Base-by-base conservation (phyloP, 1,284 basidiomycete species). In the Irpex sp. region DNA sequence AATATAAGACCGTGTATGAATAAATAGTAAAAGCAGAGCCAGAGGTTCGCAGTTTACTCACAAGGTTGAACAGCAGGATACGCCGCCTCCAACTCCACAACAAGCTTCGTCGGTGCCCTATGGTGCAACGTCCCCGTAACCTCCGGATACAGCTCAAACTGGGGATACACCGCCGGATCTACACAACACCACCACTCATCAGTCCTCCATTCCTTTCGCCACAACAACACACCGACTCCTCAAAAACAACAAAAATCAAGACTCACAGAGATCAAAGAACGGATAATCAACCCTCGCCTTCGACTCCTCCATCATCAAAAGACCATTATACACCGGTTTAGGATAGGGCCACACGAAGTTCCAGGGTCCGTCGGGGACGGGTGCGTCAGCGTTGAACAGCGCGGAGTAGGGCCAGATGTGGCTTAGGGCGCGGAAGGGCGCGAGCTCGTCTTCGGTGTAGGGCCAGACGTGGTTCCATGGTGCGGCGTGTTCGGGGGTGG, bases 241-340 rank as follows among this genome's bases (percentile, higher is more conserved):
- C 5, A 34, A 34, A 34, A 34, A 34, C 6, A 6, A 0, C 5
- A 6, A 6, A 34, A 6, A 34, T 34, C 5, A 34, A n/a, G 9
- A 62, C 73, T 67, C 57, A 74, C 74, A 77, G 40, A 75, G 64
- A 57, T 71, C 65, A 47, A 77, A 57, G 49, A 66, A 63, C n/a
- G 75, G 75, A 61, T 75, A 76, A 21, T 56, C 58, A 31, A 37
- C 40, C 13, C 21, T 6, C 6, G 15, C 17, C 11, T 11, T 19
- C 21, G 34, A 15, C 21, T 56, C 54, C 3, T 21, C 34, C 51
- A 7, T n/a, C 26, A 19, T 17, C 13, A 9, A 52, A 13, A 19
- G 49, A 0, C 49, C 49, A 13, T 52, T 47, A 47, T 47, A 47
- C 40, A 47, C n/a, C 13, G 40, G 51, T 19, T 52, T 63, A 59